Conservation (phyloP, 176 grass and related monocot species). For the Olyra latifolia region DNA sequence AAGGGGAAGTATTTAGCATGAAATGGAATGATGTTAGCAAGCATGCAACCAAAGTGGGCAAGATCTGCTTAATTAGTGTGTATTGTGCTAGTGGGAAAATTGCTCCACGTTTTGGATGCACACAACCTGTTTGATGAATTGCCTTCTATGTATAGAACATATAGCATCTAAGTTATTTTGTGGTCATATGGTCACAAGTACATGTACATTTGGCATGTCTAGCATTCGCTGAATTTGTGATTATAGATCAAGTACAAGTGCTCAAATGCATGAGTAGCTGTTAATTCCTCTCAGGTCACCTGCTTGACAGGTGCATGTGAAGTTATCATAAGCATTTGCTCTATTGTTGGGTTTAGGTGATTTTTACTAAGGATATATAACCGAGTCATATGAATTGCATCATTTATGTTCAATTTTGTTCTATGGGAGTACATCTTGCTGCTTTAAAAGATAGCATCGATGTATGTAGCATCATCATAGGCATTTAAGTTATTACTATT, state of each 20-base stretch:
- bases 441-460: constrained; percentile 2
- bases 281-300: not conserved
- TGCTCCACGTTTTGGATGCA: not conserved
- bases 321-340: not conserved
- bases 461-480: not conserved
- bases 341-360: not conserved
- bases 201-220: constrained; percentile 23
- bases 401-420: not conserved
- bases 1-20: constrained; percentile 9
- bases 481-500: not conserved
- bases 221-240: not conserved
- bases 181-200: constrained; percentile 2
- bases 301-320: constrained; percentile 8
- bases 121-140: constrained; percentile 13
- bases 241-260: not conserved
- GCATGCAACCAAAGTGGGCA: not conserved
- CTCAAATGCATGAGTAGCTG: constrained; percentile 31
- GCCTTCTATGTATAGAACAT: not conserved
- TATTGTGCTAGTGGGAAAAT: not conserved
- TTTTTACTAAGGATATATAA: not conserved
- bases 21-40: constrained; percentile 13
- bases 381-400: constrained; percentile 5
- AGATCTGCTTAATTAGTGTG: not conserved
- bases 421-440: not conserved
- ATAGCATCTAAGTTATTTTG: not conserved